A percentile compares a stretch with the other conserved stretches of the same genome.
Evolutionary conservation across 2,329 filamentous ascomycete genomes (phyloP).

Genomic region (Diaporthe caulivora): DNA sequence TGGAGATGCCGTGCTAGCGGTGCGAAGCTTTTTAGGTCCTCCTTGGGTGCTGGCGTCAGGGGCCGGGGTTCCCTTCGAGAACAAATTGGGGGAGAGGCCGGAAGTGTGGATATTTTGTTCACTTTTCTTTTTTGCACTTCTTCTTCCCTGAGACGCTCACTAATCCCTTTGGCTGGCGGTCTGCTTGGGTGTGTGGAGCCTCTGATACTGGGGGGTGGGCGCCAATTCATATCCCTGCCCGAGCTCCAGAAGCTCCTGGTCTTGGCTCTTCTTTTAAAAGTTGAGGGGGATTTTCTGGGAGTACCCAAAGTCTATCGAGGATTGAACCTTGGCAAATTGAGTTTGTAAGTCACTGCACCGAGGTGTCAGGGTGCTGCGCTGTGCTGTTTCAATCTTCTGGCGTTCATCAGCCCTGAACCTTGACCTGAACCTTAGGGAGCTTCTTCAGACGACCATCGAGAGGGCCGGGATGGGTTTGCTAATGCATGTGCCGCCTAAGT

Average conservation of each 20-base stretch:
- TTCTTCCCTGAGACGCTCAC: background rate
- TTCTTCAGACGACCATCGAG: slow-evolving; percentile 18
- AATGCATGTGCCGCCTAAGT: background rate
- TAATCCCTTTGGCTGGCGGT: background rate
- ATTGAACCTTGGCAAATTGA: slow-evolving; percentile 25
- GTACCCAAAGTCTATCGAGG: slow-evolving; percentile 2
- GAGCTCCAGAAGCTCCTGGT: background rate
- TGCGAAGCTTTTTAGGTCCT: slow-evolving; percentile 4
- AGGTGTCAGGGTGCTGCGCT: background rate
- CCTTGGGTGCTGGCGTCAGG: background rate
- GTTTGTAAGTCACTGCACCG: background rate
- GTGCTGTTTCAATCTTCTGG: slow-evolving; percentile 1
- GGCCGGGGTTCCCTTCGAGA: background rate
- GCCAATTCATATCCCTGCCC: background rate
- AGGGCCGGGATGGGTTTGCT: background rate
- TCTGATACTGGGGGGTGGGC: too few species aligned
- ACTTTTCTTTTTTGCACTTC: background rate
- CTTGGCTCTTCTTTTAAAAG: background rate
- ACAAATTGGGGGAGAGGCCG: background rate
- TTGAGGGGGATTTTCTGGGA: background rate
- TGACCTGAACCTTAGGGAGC: slow-evolving; percentile 13
- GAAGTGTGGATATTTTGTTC: background rate
- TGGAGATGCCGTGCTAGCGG: background rate
- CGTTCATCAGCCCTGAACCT: slow-evolving; percentile 20
- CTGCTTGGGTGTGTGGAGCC: slow-evolving; percentile 1